Evolutionary conservation across 495 filamentous ascomycete genomes (phyloP).

Genomic region (Lasiosphaeria ovina): DNA sequence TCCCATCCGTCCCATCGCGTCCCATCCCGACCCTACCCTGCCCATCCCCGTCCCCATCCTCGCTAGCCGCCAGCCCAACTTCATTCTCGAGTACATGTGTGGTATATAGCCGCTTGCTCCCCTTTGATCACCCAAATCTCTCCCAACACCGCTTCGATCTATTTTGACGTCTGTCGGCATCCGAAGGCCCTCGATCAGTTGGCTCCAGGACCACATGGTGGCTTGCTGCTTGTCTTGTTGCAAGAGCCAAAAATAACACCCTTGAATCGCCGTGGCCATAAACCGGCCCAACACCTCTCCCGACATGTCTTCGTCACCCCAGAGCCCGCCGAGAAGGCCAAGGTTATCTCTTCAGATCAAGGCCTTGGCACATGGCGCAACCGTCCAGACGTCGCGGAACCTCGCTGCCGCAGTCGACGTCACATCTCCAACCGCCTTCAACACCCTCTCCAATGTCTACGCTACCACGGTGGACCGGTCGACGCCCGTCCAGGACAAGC

Average conservation of each 20-base stretch:
- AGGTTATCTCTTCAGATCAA: slow-evolving; percentile 79
- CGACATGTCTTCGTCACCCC: slow-evolving; percentile 37
- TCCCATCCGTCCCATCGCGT: no score
- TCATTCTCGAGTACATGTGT: neutral
- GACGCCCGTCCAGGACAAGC: slow-evolving; percentile 48
- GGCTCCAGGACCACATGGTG: slow-evolving; percentile 10
- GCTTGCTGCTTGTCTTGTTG: slow-evolving; percentile 1
- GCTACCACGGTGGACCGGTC: slow-evolving; percentile 65
- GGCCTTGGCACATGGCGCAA: slow-evolving; percentile 31
- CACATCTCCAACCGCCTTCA: slow-evolving; percentile 74
- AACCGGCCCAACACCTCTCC: neutral
- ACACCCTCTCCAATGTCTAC: slow-evolving; percentile 80
- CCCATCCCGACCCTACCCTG: no score
- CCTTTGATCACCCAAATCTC: slow-evolving; percentile 11
- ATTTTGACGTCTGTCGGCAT: slow-evolving; percentile 9
- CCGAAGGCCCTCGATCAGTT: slow-evolving; percentile 11
- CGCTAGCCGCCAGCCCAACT: slow-evolving; percentile 8
- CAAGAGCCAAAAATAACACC: neutral
- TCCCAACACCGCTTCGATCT: neutral
- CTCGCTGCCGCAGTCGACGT: slow-evolving; percentile 49
- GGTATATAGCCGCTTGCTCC: slow-evolving; percentile 1
- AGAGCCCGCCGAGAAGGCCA: slow-evolving; percentile 58
- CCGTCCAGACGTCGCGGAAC: slow-evolving; percentile 31
- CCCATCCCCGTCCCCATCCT: no score
- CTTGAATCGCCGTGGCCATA: no score